Percentiles rank a stretch among this genome's conserved stretches.
These are phyloP conservation scores for Fraxinus greggii DNA, from an alignment of 305 asterid species.

Conservation along the genomic window DNA sequence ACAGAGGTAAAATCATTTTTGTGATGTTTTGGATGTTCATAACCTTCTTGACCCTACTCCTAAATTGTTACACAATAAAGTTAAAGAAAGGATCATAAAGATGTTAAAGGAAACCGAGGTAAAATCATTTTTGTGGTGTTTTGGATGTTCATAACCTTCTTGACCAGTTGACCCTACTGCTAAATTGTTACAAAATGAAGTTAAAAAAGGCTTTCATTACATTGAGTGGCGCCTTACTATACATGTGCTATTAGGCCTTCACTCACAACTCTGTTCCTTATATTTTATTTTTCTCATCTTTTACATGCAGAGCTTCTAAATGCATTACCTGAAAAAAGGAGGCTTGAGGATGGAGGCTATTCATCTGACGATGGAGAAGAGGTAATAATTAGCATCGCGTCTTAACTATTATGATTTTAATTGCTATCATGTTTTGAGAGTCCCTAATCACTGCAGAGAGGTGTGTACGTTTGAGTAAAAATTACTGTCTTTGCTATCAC, in stretches of 20 bases:
- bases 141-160: no score
- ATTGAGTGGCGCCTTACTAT: background rate
- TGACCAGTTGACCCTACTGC: background rate
- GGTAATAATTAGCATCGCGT: slow-evolving; percentile 29
- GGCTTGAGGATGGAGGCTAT: slow-evolving; percentile 70
- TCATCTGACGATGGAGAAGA: slow-evolving; percentile 65
- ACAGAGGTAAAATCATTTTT: slow-evolving; percentile 57
- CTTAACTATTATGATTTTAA: background rate
- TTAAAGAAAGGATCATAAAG: slow-evolving; percentile 63
- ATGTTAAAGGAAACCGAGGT: slow-evolving; percentile 91
- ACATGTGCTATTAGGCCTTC: background rate
- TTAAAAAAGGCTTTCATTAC: background rate
- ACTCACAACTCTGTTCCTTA: background rate
- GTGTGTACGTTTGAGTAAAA: background rate
- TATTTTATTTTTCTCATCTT: background rate
- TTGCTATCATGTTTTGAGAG: background rate
- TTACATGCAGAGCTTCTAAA: slow-evolving; percentile 62
- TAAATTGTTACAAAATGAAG: background rate
- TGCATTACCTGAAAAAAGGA: slow-evolving; percentile 78
- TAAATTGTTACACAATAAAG: background rate
- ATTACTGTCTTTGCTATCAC: background rate
- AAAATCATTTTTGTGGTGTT: background rate
- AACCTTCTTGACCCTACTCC: background rate
- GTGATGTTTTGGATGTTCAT: background rate
- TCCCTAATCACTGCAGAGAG: background rate